These are phyloP conservation scores for Phytophthora pistaciae DNA, from an alignment of 352 stramenopile genomes.

Conservation along the genomic window DNA sequence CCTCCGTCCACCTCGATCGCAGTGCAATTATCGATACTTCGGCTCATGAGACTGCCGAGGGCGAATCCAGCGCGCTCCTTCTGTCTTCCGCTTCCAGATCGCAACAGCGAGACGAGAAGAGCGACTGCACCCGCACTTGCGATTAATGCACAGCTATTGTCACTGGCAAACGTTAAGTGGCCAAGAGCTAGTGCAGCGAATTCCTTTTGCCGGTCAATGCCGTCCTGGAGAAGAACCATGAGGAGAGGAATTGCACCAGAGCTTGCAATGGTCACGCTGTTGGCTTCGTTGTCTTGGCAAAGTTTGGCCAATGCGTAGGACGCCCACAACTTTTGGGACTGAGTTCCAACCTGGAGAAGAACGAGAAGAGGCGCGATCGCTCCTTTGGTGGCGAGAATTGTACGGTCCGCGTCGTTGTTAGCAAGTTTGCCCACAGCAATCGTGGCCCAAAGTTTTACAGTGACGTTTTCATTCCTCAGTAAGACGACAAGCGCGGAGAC, in stretches of 20 bases:
- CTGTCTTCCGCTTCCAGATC: neutral
- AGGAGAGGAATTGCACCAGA: neutral
- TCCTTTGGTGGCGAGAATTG: neutral
- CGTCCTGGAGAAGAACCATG: neutral
- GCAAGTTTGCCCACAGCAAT: neutral
- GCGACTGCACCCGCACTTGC: neutral
- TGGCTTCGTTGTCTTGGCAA: neutral
- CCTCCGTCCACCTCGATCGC: slow-evolving; percentile 2
- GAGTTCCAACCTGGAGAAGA: slow-evolving; percentile 8
- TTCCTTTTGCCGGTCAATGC: neutral
- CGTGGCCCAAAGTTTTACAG: neutral
- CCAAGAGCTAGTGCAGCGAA: neutral
- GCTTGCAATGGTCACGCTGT: neutral
- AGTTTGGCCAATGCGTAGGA: slow-evolving; percentile 2
- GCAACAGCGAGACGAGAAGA: neutral
- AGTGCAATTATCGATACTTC: slow-evolving; percentile 5
- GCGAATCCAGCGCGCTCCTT: slow-evolving; percentile 9
- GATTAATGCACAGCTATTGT: neutral
- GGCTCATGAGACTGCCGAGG: neutral
- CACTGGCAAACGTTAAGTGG: neutral
- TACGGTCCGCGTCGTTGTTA: slow-evolving; percentile 1
- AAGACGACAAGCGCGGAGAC: neutral
- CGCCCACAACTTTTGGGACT: slow-evolving; percentile 6
- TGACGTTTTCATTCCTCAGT: neutral
- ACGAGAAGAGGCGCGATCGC: slow-evolving; percentile 2